phyloP scores from a whole-genome alignment of 176 grass and related monocot genomes.

The Aegilops speltoides region DNA sequence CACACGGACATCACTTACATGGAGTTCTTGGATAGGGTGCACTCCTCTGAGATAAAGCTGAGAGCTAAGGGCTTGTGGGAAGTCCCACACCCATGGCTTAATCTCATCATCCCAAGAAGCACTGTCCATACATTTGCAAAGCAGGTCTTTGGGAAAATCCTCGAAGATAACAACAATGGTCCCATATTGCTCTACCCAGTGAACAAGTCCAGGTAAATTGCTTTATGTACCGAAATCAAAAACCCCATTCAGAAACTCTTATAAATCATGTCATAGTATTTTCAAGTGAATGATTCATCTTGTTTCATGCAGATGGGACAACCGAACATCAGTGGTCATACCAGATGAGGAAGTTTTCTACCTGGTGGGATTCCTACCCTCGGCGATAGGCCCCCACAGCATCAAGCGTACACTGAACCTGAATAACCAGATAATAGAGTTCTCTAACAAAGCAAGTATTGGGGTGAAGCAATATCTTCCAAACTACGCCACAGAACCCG shows the following conservation, averaged over 20 bases:
- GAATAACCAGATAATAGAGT: conserved; percentile 65
- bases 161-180: conserved; percentile 70
- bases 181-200: conserved; percentile 88
- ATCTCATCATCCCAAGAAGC: conserved; percentile 71
- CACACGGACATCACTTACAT: conserved; percentile 67
- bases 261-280: background rate
- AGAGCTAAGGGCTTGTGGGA: conserved; percentile 88
- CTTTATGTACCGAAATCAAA: background rate
- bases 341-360: conserved; percentile 89
- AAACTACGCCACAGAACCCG: conserved; percentile 50
- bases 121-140: conserved; percentile 62
- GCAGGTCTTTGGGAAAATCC: conserved; percentile 74
- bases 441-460: conserved; percentile 44
- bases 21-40: conserved; percentile 91
- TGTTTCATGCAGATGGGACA: conserved; percentile 75
- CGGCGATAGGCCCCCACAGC: conserved; percentile 38
- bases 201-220: conserved; percentile 62
- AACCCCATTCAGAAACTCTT: background rate
- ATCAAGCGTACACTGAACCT: conserved; percentile 49
- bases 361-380: conserved; percentile 80
- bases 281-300: background rate
- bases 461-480: conserved; percentile 82
- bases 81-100: conserved; percentile 92
- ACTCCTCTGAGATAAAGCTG: conserved; percentile 68
- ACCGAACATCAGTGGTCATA: conserved; percentile 67